Percentiles rank a stretch among this genome's conserved stretches.
Evolutionary conservation across 352 stramenopile genomes (phyloP).

Genomic region (Pythium rishiriense): DNA sequence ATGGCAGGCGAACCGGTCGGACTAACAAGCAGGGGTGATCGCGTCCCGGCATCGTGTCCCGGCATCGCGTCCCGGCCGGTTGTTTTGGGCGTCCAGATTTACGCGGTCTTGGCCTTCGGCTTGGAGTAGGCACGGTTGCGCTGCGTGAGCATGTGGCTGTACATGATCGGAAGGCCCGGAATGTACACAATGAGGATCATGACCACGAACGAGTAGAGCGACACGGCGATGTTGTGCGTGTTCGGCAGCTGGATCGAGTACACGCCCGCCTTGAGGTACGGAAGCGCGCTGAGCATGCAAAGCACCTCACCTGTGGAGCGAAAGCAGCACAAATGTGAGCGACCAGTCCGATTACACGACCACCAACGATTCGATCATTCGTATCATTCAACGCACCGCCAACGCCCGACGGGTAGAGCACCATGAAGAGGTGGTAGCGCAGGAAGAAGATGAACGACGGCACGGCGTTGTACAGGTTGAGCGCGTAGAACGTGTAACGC

Average conservation of each 20-base stretch:
- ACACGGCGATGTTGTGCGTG: constrained; percentile 74
- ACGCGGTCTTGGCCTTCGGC: constrained; percentile 60
- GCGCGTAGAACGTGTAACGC: constrained; percentile 98
- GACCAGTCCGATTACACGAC: too few relatives aligned
- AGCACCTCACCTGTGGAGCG: constrained; percentile 53
- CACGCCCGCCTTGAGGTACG: constrained; percentile 51
- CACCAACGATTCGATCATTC: too few relatives aligned
- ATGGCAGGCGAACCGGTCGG: too few relatives aligned
- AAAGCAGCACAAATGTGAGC: background rate
- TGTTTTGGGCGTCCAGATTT: constrained; percentile 18
- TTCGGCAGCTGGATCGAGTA: constrained; percentile 80
- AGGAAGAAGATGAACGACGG: constrained; percentile 97
- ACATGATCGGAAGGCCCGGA: constrained; percentile 81
- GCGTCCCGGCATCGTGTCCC: too few relatives aligned
- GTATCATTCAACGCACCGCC: constrained; percentile 60
- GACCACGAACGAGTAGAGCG: constrained; percentile 72
- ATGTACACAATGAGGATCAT: constrained; percentile 74
- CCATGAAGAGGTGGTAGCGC: constrained; percentile 97
- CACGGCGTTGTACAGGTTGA: constrained; percentile 92
- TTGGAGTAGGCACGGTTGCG: constrained; percentile 84
- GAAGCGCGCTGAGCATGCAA: constrained; percentile 73
- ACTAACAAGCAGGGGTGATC: too few relatives aligned
- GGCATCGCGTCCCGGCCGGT: background rate
- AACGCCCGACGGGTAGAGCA: constrained; percentile 98
- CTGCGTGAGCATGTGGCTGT: constrained; percentile 84